Percentiles rank a stretch among this genome's conserved stretches.
Conservation (phyloP, 805 yeast genomes). For the Yamadazyma sp. region DNA sequence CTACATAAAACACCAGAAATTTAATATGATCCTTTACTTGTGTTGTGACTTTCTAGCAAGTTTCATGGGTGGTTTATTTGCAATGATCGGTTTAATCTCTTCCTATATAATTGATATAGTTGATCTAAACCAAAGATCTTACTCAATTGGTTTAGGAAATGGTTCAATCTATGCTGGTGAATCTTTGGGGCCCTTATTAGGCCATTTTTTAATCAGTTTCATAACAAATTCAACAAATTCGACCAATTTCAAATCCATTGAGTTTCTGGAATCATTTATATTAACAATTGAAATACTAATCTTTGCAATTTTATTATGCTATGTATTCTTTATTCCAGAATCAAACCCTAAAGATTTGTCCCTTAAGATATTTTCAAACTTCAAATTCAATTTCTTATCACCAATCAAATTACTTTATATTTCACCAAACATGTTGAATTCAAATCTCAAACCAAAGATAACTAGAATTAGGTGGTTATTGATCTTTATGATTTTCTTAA, state of each 20-base stretch:
- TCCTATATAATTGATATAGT: slow-evolving; percentile 74
- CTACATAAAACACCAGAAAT: slow-evolving; percentile 23
- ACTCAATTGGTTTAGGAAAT: slow-evolving; percentile 52
- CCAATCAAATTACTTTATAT: too few species aligned
- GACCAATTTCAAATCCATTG: not conserved
- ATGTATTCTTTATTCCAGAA: slow-evolving; percentile 49
- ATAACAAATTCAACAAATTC: too few species aligned
- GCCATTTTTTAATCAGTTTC: slow-evolving; percentile 27
- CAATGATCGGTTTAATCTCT: slow-evolving; percentile 54
- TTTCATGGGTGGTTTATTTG: slow-evolving; percentile 58
- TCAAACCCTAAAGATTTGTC: slow-evolving; percentile 47
- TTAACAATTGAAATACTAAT: slow-evolving; percentile 29
- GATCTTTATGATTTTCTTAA: not conserved
- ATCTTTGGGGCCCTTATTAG: slow-evolving; percentile 61
- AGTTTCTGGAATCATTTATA: slow-evolving; percentile 24
- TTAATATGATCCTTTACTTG: slow-evolving; percentile 37
- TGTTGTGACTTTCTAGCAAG: slow-evolving; percentile 43
- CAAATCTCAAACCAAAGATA: not conserved
- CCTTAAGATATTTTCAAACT: too few species aligned
- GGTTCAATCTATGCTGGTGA: slow-evolving; percentile 62
- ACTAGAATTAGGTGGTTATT: not conserved
- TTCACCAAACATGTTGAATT: too few species aligned
- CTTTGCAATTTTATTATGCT: slow-evolving; percentile 26
- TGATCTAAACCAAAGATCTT: slow-evolving; percentile 55
- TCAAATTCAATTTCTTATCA: too few species aligned